Evolutionary conservation across 2,329 filamentous ascomycete genomes (phyloP).

Genomic region (Phaeosphaeria sp.): DNA sequence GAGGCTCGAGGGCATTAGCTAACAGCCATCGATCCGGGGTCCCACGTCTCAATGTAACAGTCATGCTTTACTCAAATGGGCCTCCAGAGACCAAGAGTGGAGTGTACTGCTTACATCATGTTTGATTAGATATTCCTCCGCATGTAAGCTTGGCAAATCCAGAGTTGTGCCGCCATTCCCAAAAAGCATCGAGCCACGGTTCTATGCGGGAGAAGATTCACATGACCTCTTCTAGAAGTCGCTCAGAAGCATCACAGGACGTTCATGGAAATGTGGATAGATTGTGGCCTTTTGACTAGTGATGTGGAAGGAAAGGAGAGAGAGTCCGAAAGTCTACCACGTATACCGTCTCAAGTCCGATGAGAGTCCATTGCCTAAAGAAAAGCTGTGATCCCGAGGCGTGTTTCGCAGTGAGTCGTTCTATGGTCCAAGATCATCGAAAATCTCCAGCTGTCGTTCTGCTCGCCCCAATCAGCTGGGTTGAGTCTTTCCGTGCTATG

Average conservation of each 20-base stretch:
- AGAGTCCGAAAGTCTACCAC: background rate
- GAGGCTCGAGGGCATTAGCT: conserved; percentile 6
- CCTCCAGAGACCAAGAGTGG: background rate
- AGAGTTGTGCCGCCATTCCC: background rate
- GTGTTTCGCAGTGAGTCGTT: background rate
- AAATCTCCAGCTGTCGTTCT: background rate
- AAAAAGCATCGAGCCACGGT: background rate
- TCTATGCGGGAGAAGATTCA: background rate
- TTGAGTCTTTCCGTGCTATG: background rate
- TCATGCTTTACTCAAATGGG: conserved; percentile 1
- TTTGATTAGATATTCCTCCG: background rate
- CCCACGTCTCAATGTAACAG: conserved; percentile 13
- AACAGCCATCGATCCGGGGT: conserved; percentile 6
- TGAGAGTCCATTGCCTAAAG: background rate
- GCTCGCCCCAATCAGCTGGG: background rate
- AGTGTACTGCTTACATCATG: background rate
- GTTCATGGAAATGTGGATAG: background rate
- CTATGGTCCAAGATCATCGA: background rate
- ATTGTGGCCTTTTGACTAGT: background rate
- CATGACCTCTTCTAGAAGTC: too few species aligned
- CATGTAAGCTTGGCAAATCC: background rate
- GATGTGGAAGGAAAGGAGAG: background rate
- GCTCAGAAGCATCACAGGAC: background rate
- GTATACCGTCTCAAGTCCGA: background rate
- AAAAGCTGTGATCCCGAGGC: background rate